Percentiles rank a stretch among this genome's conserved stretches.
Evolutionary conservation across 106 monocot genomes (phyloP).

Genomic region (Acorus gramineus): DNA sequence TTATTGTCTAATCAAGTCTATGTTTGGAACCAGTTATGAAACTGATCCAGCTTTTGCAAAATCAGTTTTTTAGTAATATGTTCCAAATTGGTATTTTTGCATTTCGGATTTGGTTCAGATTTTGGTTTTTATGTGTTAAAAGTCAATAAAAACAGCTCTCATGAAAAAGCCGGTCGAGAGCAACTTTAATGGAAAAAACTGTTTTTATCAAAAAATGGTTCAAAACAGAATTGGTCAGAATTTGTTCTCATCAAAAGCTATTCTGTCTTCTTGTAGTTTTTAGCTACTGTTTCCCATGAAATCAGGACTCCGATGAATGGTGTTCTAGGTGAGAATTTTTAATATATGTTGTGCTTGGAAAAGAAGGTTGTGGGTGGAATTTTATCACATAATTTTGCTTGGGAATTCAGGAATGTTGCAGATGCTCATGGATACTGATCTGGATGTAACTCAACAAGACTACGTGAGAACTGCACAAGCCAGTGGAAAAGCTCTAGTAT

Average conservation of each 20-base stretch:
- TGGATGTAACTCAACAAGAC: constrained; percentile 94
- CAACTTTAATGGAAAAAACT: too few relatives aligned
- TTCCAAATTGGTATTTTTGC: too few relatives aligned
- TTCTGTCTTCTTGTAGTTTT: constrained; percentile 52
- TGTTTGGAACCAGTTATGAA: too few relatives aligned
- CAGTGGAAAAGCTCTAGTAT: constrained; percentile 93
- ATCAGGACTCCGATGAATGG: constrained; percentile 99
- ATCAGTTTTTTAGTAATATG: too few relatives aligned
- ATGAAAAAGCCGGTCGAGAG: too few relatives aligned
- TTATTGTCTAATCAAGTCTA: too few relatives aligned
- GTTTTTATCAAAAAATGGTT: too few relatives aligned
- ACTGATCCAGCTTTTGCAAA: too few relatives aligned
- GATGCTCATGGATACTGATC: constrained; percentile 95
- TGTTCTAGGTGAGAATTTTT: constrained; percentile 64
- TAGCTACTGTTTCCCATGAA: constrained; percentile 99
- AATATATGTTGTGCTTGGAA: not conserved
- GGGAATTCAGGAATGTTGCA: constrained; percentile 81
- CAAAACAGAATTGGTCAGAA: too few relatives aligned
- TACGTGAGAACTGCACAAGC: constrained; percentile 96
- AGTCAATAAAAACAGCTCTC: too few relatives aligned
- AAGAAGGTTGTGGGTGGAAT: not conserved
- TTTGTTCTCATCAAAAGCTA: not conserved
- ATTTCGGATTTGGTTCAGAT: too few relatives aligned
- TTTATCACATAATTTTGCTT: not conserved
- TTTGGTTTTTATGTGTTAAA: too few relatives aligned